Base-by-base conservation (phyloP, 768 basidiomycete genomes). In the Russula sp. region DNA sequence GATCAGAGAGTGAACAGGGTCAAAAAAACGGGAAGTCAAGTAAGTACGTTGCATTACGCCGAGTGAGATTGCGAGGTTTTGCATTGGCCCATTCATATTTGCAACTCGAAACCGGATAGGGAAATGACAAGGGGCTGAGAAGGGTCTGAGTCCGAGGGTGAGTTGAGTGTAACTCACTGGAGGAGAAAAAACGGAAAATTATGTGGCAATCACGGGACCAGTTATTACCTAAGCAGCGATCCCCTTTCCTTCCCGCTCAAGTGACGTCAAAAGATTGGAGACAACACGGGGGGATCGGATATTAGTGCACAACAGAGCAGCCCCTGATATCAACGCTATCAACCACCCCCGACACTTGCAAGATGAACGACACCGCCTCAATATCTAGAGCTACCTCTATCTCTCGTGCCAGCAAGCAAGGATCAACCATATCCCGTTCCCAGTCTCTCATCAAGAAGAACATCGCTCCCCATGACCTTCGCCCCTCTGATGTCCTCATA, bases 401-500 rank as follows among this genome's bases (percentile, higher is more conserved):
- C 38, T 90, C 89, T 2, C 79, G 88, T 34, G 79, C 80, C 0
- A 81, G 79, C 70, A 82, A 76, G 61, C 81, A 81, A 45, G 83
- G 82, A 55, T 92, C 90, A 5, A 84, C 91, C 7, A 71, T 87
- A 47, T 93, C 90, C 10, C 80, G 90, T 51, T 84, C 82, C 60
- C 89, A 93, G 73, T 88, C 87, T 3, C 84, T 98, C 69, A 93
- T 98, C 79, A 92, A 92, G 81, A 95, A 93, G 78, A 95, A 91
- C 73, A 87, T 92, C 63, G 87, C 90, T 3, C 85, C 90, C 0
- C 86, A 93, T 66, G 94, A 96, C 75, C 82, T 98, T 49, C 83
- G 86, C 54, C 95, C 95, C 0, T 92, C 91, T 10, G 96, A 99
- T 74, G 84, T 99, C 70, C 89, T 99, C 72, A 97, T 98, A 66